Percentiles rank a stretch among this genome's conserved stretches.
These are phyloP conservation scores for Pythium aphanidermatum DNA, from an alignment of 352 stramenopile species.

Conservation along the genomic window DNA sequence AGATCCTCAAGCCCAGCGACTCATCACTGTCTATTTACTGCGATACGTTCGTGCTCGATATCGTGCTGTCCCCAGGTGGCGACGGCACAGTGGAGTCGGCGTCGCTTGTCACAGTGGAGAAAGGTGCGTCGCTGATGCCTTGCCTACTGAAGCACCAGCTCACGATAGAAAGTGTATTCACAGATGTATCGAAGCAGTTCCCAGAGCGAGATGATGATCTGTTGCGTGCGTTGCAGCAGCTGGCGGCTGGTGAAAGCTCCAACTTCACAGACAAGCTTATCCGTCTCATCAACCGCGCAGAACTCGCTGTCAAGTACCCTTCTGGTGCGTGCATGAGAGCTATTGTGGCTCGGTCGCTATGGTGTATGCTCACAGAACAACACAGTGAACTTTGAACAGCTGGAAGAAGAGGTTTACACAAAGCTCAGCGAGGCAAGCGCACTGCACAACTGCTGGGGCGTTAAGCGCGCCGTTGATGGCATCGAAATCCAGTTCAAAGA, in stretches of 20 bases:
- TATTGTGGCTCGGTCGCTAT: not conserved
- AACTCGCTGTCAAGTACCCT: slow-evolving; percentile 76
- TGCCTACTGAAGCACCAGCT: not conserved
- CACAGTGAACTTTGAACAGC: slow-evolving; percentile 78
- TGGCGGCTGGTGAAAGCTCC: slow-evolving; percentile 65
- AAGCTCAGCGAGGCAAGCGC: slow-evolving; percentile 61
- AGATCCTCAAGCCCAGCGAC: slow-evolving; percentile 85
- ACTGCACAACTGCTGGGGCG: slow-evolving; percentile 66
- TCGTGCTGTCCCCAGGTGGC: slow-evolving; percentile 37
- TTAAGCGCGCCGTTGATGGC: slow-evolving; percentile 66
- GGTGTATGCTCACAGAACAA: not conserved
- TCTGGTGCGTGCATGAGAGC: slow-evolving; percentile 32
- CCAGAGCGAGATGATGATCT: slow-evolving; percentile 79
- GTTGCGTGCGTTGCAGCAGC: slow-evolving; percentile 51
- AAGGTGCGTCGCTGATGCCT: slow-evolving; percentile 23
- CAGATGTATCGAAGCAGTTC: slow-evolving; percentile 81
- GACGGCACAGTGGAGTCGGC: slow-evolving; percentile 65
- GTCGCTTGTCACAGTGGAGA: slow-evolving; percentile 78
- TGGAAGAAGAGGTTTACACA: slow-evolving; percentile 71
- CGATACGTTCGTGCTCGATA: slow-evolving; percentile 86
- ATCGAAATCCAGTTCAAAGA: slow-evolving; percentile 79
- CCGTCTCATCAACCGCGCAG: slow-evolving; percentile 76
- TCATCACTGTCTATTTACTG: slow-evolving; percentile 84
- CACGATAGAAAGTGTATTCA: not conserved
- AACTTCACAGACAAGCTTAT: slow-evolving; percentile 83